These are phyloP conservation scores for Psidium friedrichsthalianum DNA, from an alignment of 345 rosid genomes.

Conservation along the genomic window DNA sequence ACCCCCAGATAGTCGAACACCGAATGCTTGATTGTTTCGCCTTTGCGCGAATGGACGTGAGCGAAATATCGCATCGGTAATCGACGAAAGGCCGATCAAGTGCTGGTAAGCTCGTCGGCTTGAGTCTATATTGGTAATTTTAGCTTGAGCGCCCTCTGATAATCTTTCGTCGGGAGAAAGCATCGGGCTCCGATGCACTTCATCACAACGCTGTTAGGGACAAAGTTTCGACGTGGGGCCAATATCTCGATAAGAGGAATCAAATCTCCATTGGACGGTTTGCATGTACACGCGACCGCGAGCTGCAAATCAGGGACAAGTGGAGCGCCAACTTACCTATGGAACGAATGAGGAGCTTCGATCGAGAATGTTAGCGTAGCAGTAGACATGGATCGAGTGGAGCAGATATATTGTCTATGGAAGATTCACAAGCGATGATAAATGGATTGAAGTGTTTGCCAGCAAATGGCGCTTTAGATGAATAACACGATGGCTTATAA, in stretches of 20 bases:
- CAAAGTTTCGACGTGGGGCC: rapidly evolving
- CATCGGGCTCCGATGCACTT: background rate
- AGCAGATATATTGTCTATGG: too few species aligned
- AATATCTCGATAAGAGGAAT: background rate
- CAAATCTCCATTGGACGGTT: too few species aligned
- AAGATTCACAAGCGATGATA: too few species aligned
- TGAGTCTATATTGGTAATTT: background rate
- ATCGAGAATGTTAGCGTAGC: too few species aligned
- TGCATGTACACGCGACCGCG: too few species aligned
- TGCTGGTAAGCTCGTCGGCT: background rate
- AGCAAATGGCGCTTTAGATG: too few species aligned
- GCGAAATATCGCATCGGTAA: background rate
- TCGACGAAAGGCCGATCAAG: background rate
- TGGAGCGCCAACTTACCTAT: too few species aligned
- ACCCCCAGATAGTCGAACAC: background rate
- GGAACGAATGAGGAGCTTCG: background rate
- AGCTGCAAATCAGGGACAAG: too few species aligned
- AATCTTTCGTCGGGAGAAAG: background rate
- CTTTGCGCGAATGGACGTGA: background rate
- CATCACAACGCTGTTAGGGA: background rate
- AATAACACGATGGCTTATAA: too few species aligned
- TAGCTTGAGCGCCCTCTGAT: background rate
- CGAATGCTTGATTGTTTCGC: background rate
- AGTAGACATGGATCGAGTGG: too few species aligned
- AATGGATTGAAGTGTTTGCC: too few species aligned